A percentile compares a stretch with the other conserved stretches of the same genome.
Evolutionary conservation across 306 rosid species (phyloP).

Genomic region (Oxytropis ochrocephala): DNA sequence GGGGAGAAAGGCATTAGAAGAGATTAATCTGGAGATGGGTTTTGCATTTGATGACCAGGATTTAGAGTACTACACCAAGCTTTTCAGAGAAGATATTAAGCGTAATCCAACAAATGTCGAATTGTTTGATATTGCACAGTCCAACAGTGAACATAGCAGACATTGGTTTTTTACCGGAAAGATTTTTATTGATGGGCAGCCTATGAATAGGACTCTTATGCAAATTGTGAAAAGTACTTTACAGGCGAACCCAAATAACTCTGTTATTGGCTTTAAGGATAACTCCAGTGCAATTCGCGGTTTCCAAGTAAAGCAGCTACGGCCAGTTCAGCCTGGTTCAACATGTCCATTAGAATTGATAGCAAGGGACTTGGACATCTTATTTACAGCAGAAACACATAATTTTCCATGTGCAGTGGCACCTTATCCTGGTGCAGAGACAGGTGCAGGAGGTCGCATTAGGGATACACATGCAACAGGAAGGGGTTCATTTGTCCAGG

Average conservation of each 20-base stretch:
- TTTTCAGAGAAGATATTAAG: constrained; percentile 69
- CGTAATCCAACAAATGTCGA: constrained; percentile 84
- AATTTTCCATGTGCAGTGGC: constrained; percentile 98
- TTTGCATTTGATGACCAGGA: constrained; percentile 94
- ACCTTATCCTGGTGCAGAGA: constrained; percentile 94
- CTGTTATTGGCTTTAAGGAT: constrained; percentile 89
- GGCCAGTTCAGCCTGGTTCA: constrained; percentile 68
- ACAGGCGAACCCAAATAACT: constrained; percentile 70
- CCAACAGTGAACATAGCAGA: constrained; percentile 88
- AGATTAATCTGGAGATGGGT: constrained; percentile 78
- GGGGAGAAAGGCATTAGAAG: constrained; percentile 78
- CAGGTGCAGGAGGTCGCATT: constrained; percentile 93
- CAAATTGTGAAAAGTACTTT: constrained; percentile 89
- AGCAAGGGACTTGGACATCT: constrained; percentile 49
- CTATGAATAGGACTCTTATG: constrained; percentile 69
- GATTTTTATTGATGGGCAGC: constrained; percentile 62
- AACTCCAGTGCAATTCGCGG: constrained; percentile 93
- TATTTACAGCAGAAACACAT: constrained; percentile 91
- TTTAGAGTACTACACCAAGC: constrained; percentile 67
- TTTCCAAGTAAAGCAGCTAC: constrained; percentile 56
- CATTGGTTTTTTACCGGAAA: constrained; percentile 94
- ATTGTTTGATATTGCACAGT: constrained; percentile 86
- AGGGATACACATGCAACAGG: constrained; percentile 97
- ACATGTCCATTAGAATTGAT: constrained; percentile 41
- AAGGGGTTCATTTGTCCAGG: constrained; percentile 82